phyloP scores from a whole-genome alignment of 129 eudicot genomes.

The Artemisia annua region DNA sequence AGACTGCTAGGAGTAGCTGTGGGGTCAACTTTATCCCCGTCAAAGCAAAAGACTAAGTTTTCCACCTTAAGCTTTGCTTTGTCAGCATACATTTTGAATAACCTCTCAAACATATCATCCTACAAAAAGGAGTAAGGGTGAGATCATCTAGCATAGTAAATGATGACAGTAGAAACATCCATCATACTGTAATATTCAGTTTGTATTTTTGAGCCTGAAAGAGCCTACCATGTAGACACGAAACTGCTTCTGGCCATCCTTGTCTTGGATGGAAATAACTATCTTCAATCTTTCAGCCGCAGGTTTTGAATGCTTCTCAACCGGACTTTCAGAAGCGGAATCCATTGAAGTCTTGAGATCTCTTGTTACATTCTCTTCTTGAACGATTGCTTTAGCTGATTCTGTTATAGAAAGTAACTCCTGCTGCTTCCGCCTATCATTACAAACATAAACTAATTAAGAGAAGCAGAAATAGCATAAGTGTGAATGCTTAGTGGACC shows the following conservation, averaged over 20 bases:
- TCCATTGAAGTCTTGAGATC: conserved; percentile 40
- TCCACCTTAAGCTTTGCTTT: conserved; percentile 51
- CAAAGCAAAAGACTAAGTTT: conserved; percentile 65
- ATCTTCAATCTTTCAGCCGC: conserved; percentile 62
- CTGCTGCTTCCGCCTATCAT: conserved; percentile 59
- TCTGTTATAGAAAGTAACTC: conserved; percentile 64
- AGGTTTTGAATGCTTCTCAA: conserved; percentile 50
- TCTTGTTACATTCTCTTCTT: conserved; percentile 59
- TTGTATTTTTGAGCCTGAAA: conserved; percentile 13
- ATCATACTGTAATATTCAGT: conserved; percentile 11
- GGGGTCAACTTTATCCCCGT: conserved; percentile 85
- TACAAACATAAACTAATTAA: conserved; percentile 21
- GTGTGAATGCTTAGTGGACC: background rate
- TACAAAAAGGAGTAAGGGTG: conserved; percentile 18
- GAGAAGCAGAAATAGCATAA: conserved; percentile 31
- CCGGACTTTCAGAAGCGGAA: conserved; percentile 27
- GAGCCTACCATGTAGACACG: conserved; percentile 59
- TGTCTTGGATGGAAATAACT: conserved; percentile 77
- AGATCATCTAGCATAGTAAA: background rate
- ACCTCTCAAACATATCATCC: conserved; percentile 88
- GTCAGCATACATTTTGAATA: conserved; percentile 75
- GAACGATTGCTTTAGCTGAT: conserved; percentile 62
- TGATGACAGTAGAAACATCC: background rate
- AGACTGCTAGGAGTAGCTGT: conserved; percentile 69
- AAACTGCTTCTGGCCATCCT: conserved; percentile 58